Evolutionary conservation across 2,329 filamentous ascomycete species (phyloP), one percentile per base, ranked within the genome.

Genomic region (Colletotrichum sp.): DNA sequence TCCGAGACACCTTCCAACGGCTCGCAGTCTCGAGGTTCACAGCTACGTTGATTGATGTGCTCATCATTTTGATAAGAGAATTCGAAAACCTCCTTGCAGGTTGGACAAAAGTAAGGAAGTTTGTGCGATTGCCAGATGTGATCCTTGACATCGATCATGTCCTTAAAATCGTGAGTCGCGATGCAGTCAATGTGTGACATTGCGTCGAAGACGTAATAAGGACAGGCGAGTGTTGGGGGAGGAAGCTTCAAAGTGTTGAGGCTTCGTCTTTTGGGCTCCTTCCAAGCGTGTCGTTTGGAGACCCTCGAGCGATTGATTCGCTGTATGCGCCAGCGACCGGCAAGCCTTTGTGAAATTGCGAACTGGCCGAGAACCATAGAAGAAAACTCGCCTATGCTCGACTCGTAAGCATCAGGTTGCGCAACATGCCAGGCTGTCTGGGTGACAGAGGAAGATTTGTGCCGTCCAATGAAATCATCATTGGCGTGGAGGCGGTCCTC

Each of bases 1-100:
- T 80, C 78, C 5, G 79, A 79, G 12, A 82, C 79, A 2, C 80
- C 80, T 49, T 78, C 68, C 21, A 79, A 68, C 15, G 55, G 64
- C 8, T 75, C 30, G 10, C 65, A 63, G 8, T 71, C 68, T 6
- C 34, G 49, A 0, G 44, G 15, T 8, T 72, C 62, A 55, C 79
- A 81, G 12, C 28, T 66, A 15, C 68, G 30, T 30, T 49, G 8
- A 5, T 32, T 26, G 10, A 72, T 72, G 15, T 72, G 70, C 28
- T 26, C 10, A 16, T 72, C 70, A 16, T 52, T 30, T 4, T 24
- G 10, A 12, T 4, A 16, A 10, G 70, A 62, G 9, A 10, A 26
- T 6, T 28, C 10, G 55, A 72, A 72, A 6, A 21, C 9, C 4
- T 10, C 21, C 7, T 59, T 59, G 62, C 70, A 72, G 1, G 16